phyloP scores from a whole-genome alignment of 805 yeast species.

The Saturnispora silvae region DNA sequence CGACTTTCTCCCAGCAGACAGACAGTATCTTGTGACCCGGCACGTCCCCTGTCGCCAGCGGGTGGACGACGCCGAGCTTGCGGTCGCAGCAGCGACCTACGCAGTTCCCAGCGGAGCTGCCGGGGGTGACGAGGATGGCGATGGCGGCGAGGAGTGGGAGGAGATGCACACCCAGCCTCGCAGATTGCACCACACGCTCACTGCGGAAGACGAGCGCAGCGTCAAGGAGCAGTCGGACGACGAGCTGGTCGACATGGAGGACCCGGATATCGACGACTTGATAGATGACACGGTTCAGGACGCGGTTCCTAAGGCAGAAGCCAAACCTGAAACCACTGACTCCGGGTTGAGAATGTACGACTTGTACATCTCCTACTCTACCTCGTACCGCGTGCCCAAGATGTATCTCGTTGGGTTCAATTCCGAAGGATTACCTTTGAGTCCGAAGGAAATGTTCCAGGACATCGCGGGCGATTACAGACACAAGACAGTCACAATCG shows the following conservation, averaged over 20 bases:
- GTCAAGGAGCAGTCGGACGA: conserved; percentile 12
- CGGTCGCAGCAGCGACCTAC: not conserved
- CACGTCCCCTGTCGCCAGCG: conserved; percentile 82
- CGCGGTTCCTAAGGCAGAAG: not conserved
- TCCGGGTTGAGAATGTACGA: conserved; percentile 64
- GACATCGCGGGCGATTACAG: conserved; percentile 88
- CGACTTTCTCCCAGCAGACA: conserved; percentile 74
- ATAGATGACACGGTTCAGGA: conserved; percentile 23
- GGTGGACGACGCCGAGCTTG: conserved; percentile 41
- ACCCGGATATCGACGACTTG: conserved; percentile 32
- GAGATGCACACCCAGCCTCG: conserved; percentile 5
- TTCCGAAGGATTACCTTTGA: conserved; percentile 71
- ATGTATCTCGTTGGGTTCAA: conserved; percentile 84
- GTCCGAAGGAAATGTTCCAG: conserved; percentile 88
- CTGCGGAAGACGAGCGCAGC: conserved; percentile 2
- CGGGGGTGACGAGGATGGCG: too few relatives aligned
- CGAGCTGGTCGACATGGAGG: conserved; percentile 19
- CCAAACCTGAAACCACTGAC: conserved; percentile 18
- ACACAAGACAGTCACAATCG: conserved; percentile 94
- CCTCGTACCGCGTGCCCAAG: conserved; percentile 93
- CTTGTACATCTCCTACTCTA: conserved; percentile 82
- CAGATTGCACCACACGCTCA: conserved; percentile 16
- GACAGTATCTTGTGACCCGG: conserved; percentile 77
- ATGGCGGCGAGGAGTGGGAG: not conserved
- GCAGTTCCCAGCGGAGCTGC: too few relatives aligned